Evolutionary conservation across 108 stramenopile genomes (phyloP).

Genomic region (Conticribra guillardii): DNA sequence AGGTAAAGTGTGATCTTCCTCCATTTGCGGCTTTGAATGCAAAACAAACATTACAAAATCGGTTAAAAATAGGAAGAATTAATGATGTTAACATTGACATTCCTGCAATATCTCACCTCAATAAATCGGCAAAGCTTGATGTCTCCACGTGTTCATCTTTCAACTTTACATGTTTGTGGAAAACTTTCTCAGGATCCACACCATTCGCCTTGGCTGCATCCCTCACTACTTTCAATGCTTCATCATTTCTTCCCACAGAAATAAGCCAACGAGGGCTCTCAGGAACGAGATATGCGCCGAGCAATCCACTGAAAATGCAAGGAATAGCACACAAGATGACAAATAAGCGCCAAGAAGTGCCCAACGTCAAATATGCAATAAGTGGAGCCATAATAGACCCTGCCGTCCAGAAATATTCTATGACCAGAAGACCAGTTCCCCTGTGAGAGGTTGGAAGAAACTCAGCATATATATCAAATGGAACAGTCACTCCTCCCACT

Average conservation of each 20-base stretch:
- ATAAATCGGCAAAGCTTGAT: constrained; percentile 40
- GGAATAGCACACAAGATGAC: constrained; percentile 68
- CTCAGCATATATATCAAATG: constrained; percentile 83
- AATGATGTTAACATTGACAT: too few species aligned
- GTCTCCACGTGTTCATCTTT: constrained; percentile 48
- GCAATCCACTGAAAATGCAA: constrained; percentile 53
- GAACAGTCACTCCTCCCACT: constrained; percentile 78
- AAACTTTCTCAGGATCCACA: constrained; percentile 47
- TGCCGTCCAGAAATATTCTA: constrained; percentile 88
- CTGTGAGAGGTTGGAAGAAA: constrained; percentile 57
- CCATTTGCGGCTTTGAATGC: constrained; percentile 44
- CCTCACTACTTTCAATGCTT: constrained; percentile 61
- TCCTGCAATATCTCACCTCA: constrained; percentile 26
- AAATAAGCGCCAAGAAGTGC: constrained; percentile 71
- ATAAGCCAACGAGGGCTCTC: constrained; percentile 86
- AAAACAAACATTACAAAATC: not conserved
- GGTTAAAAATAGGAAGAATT: not conserved
- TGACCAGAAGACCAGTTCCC: constrained; percentile 64
- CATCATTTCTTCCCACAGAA: constrained; percentile 51
- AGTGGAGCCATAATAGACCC: constrained; percentile 71
- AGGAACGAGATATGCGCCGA: constrained; percentile 71
- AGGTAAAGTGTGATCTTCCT: constrained; percentile 48
- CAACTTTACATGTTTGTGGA: constrained; percentile 37
- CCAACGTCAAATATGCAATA: constrained; percentile 64
- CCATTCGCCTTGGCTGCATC: constrained; percentile 57